Conservation (phyloP, 2,329 filamentous ascomycete genomes). For the Alternaria sp. region DNA sequence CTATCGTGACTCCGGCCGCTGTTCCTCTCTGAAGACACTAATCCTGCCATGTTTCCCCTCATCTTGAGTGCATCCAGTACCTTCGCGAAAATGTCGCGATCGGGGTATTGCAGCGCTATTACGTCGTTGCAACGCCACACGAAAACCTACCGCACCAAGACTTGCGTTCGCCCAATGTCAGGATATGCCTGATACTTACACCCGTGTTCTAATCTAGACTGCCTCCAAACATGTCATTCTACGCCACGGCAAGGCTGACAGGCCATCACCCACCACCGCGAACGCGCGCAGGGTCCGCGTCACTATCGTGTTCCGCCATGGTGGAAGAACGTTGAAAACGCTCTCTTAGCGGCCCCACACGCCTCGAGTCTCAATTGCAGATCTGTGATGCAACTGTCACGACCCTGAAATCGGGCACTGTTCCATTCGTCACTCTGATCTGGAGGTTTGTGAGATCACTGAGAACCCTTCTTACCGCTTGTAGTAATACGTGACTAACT, state of each 20-base stretch:
- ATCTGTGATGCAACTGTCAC: background rate
- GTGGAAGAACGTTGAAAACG: conserved; percentile 5
- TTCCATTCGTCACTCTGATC: conserved; percentile 6
- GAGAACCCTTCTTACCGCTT: background rate
- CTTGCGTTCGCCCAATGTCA: background rate
- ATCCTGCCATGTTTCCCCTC: conserved; percentile 3
- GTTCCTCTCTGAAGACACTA: background rate
- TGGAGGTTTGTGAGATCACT: background rate
- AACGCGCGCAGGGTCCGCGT: background rate
- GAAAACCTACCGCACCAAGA: background rate
- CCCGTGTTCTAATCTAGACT: background rate
- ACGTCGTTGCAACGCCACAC: conserved; percentile 10
- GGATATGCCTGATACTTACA: background rate
- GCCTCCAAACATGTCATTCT: background rate
- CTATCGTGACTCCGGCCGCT: background rate
- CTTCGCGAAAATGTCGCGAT: background rate
- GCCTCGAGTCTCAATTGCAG: background rate
- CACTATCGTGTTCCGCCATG: background rate
- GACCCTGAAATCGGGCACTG: background rate
- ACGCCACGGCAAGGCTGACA: background rate
- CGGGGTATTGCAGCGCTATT: background rate
- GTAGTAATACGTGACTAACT: background rate
- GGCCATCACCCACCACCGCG: background rate
- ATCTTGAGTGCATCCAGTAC: background rate
- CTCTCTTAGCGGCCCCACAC: conserved; percentile 9